Evolutionary conservation across 1,139 yeast species (phyloP), one percentile per base, ranked within the genome.

Genomic region (Yamadazyma membranifaciens): DNA sequence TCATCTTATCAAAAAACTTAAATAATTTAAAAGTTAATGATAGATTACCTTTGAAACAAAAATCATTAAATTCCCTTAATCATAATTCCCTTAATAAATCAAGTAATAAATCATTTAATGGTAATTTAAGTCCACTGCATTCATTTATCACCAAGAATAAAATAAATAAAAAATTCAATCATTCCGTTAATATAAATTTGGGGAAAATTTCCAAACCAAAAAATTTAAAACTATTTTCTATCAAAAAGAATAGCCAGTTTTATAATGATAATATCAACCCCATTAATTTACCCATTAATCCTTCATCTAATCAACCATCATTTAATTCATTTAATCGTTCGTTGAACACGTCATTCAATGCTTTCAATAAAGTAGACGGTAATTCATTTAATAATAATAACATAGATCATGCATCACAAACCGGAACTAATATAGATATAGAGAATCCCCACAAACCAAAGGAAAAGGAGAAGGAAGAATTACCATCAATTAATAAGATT

Each of bases 401-500:
- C 12, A 27, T n/a, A n/a, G 13, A n/a, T 4, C 11, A 27, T 27
- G 13, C 11, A n/a, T n/a, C 6, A 9, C 7, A n/a, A 9, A 30
- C 12, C 10, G n/a, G 4, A 4, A 5, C 5, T 26, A 26, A 9
- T 26, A 22, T 26, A 10, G 28, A 26, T 6, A 26, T 10, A 26
- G 28, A 26, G 11, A 26, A 26, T 22, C n/a, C n/a, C 6, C 29
- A 26, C 6, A 11, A 11, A 5, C 29, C 6, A 26, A 11, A 26
- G 10, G 7, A 20, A 20, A 20, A 20, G 24, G 24, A 20, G 7
- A 31, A 34, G 15, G 44, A 45, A 32, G 40, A 47, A 17, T 57
- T 67, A 39, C 78, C 78, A 20, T 59, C 75, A 22, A 71, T 72
- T 40, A 67, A 66, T 47, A 71, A 69, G 47, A 71, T 72, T 39